Percentiles rank a stretch among this genome's conserved stretches.
Evolutionary conservation across 2,329 filamentous ascomycete species (phyloP).

Genomic region (Incumbomyces lentus): DNA sequence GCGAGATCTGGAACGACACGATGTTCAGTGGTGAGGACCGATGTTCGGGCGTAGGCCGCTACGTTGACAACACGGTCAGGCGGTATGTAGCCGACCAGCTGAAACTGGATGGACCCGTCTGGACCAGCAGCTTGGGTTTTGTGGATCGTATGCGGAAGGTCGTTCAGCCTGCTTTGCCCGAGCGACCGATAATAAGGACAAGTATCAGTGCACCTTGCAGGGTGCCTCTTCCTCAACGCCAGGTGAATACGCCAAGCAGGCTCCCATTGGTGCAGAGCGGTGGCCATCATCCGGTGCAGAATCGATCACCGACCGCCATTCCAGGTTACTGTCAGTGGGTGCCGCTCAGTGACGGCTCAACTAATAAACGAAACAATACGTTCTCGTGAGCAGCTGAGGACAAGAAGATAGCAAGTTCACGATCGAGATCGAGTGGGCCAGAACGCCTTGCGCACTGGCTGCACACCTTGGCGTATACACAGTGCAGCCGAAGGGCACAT

Average conservation of each 20-base stretch:
- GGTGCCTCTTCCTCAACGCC: not conserved
- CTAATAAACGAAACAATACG: not conserved
- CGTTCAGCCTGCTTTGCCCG: constrained; percentile 1
- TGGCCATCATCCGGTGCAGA: not conserved
- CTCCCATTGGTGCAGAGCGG: constrained; percentile 1
- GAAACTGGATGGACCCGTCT: constrained; percentile 3
- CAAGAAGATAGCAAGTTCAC: too few relatives aligned
- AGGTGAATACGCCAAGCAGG: not conserved
- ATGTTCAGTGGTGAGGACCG: constrained; percentile 5
- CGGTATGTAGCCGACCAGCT: constrained; percentile 3
- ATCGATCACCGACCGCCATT: not conserved
- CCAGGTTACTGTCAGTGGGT: constrained; percentile 1
- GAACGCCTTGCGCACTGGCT: too few relatives aligned
- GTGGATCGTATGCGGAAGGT: constrained; percentile 3
- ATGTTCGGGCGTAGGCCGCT: not conserved
- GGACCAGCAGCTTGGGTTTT: constrained; percentile 1
- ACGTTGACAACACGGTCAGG: not conserved
- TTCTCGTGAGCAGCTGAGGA: not conserved
- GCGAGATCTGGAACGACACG: constrained; percentile 7
- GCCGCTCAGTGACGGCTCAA: not conserved
- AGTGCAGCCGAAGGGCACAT: too few relatives aligned
- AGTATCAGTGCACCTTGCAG: not conserved
- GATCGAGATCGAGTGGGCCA: too few relatives aligned
- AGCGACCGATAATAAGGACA: not conserved
- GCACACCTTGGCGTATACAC: too few relatives aligned